Evolutionary conservation across 192 early-diverging fungal genomes (phyloP).

Genomic region (Mortierella claussenii): DNA sequence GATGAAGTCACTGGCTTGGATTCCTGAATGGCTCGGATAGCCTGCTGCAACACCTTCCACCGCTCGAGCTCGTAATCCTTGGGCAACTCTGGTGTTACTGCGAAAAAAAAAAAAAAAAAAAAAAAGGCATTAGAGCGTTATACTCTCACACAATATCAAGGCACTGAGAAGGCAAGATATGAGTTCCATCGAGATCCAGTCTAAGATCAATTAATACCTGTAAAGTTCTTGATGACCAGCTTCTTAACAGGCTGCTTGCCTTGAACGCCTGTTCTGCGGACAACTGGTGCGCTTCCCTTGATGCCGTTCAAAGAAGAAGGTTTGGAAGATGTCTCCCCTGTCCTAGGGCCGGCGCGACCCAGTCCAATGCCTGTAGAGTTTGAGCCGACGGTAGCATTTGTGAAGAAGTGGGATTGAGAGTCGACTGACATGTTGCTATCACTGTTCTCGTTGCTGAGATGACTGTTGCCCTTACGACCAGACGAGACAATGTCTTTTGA

Average conservation of each 20-base stretch:
- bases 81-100: conserved; percentile 69
- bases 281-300: conserved; percentile 11
- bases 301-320: conserved; percentile 7
- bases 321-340: background rate
- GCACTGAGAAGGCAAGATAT: background rate
- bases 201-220: conserved; percentile 52
- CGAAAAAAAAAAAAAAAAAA: background rate
- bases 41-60: conserved; percentile 70
- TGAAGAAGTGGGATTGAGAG: conserved; percentile 19
- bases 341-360: conserved; percentile 30
- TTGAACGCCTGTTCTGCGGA: conserved; percentile 43
- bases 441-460: background rate
- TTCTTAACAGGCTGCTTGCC: conserved; percentile 63
- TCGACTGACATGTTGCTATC: conserved; percentile 33
- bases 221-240: conserved; percentile 70
- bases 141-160: background rate
- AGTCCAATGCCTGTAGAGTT: conserved; percentile 19
- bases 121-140: too few species aligned
- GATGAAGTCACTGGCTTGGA: conserved; percentile 71
- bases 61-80: conserved; percentile 73
- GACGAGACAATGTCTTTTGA: conserved; percentile 2
- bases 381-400: conserved; percentile 9
- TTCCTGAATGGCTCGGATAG: conserved; percentile 79
- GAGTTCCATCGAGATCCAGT: background rate
- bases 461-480: background rate